Evolutionary conservation across 2,329 filamentous ascomycete species (phyloP).

Genomic region (Sarocladiaceae sp.): DNA sequence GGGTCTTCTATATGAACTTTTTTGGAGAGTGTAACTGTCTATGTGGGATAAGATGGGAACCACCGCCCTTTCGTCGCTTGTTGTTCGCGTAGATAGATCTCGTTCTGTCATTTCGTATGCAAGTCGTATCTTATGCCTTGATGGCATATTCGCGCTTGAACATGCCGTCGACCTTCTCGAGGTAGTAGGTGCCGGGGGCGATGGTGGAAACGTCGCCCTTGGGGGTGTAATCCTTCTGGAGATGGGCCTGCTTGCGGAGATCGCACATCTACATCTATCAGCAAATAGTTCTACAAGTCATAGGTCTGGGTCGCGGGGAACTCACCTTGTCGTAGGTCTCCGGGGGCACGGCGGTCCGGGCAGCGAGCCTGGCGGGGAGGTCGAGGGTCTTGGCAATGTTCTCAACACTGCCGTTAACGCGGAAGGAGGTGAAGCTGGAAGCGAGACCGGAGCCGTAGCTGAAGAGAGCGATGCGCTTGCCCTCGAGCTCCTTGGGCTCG

Average conservation of each 20-base stretch:
- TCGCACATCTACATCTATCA: conserved; percentile 59
- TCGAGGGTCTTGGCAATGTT: conserved; percentile 61
- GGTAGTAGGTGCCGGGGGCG: conserved; percentile 65
- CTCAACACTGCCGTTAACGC: conserved; percentile 64
- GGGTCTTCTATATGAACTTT: no score
- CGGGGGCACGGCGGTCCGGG: conserved; percentile 60
- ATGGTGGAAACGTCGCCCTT: conserved; percentile 63
- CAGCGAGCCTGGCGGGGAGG: conserved; percentile 61
- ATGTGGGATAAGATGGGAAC: not conserved
- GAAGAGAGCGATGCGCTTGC: conserved; percentile 71
- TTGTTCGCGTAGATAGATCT: not conserved
- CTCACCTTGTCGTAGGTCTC: conserved; percentile 68
- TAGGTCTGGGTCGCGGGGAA: conserved; percentile 14
- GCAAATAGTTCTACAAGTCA: conserved; percentile 7
- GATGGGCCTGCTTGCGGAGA: conserved; percentile 74
- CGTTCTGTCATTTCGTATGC: not conserved
- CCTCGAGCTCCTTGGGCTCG: conserved; percentile 55
- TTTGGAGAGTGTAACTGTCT: no score
- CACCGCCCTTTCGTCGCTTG: not conserved
- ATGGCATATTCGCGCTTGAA: conserved; percentile 74
- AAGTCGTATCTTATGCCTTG: conserved; percentile 54
- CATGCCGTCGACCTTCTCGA: conserved; percentile 76
- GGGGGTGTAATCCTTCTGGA: conserved; percentile 73
- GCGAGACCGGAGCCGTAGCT: conserved; percentile 74
- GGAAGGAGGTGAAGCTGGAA: conserved; percentile 67